Evolutionary conservation across 371 early-diverging fungal genomes (phyloP).

Genomic region (Dipsacomyces acuminosporus): DNA sequence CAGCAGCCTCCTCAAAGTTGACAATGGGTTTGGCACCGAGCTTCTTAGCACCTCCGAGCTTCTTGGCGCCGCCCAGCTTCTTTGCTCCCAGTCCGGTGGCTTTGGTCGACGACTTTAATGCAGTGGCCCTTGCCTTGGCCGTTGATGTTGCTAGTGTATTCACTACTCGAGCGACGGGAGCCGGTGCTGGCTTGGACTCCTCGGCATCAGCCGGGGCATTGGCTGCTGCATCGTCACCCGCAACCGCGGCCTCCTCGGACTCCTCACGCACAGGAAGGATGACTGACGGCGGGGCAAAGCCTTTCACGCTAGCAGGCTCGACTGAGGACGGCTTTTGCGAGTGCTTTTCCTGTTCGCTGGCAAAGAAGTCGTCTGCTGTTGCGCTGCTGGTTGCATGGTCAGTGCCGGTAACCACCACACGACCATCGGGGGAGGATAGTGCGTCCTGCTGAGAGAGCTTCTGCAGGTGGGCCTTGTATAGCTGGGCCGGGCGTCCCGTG

Average conservation of each 20-base stretch:
- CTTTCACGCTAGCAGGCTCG: background rate
- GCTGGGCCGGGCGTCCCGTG: constrained; percentile 65
- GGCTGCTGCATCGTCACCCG: background rate
- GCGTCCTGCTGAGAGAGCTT: constrained; percentile 76
- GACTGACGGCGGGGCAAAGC: constrained; percentile 23
- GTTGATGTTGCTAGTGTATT: constrained; percentile 6
- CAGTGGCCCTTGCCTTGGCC: constrained; percentile 18
- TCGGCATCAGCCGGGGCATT: background rate
- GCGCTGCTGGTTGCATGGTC: background rate
- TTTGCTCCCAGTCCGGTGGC: constrained; percentile 28
- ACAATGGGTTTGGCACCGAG: constrained; percentile 75
- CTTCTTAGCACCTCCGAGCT: constrained; percentile 57
- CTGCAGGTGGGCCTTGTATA: constrained; percentile 78
- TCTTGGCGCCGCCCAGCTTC: constrained; percentile 34
- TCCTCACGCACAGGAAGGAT: constrained; percentile 2
- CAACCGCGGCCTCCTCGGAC: background rate
- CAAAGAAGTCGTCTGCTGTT: constrained; percentile 19
- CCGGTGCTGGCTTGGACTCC: background rate
- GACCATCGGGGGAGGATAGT: constrained; percentile 43
- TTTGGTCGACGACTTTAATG: constrained; percentile 23
- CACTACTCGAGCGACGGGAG: constrained; percentile 25
- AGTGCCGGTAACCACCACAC: constrained; percentile 8
- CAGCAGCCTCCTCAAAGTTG: constrained; percentile 91
- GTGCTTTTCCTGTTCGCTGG: constrained; percentile 13
- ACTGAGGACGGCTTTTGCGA: constrained; percentile 4